Percentiles rank a stretch among this genome's conserved stretches.
phyloP scores from a whole-genome alignment of 495 filamentous ascomycete genomes.

The Podospora appendiculata region DNA sequence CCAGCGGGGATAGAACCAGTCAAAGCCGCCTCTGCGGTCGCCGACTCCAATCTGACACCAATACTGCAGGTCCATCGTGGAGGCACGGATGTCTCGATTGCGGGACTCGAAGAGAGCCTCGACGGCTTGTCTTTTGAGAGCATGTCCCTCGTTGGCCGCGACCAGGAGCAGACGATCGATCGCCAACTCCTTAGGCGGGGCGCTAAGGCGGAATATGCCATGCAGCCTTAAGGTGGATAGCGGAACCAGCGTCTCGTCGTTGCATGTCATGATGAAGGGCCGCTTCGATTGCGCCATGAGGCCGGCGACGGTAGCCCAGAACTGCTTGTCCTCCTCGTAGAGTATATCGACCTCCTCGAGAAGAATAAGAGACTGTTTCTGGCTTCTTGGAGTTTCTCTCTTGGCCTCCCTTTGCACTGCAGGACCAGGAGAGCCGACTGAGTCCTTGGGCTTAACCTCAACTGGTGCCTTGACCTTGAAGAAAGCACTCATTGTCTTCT shows the following conservation, averaged over 20 bases:
- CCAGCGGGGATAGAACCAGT: constrained; percentile 80
- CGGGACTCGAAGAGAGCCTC: constrained; percentile 61
- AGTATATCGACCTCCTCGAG: constrained; percentile 92
- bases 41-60: constrained; percentile 96
- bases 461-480: constrained; percentile 48
- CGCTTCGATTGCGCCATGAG: constrained; percentile 78
- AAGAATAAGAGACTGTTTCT: constrained; percentile 92
- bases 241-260: constrained; percentile 72
- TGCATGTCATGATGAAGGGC: constrained; percentile 92
- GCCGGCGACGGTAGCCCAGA: constrained; percentile 75
- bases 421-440: constrained; percentile 4
- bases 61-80: constrained; percentile 82
- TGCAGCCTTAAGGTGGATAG: constrained; percentile 62
- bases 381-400: constrained; percentile 43
- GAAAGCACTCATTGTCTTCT: constrained; percentile 73
- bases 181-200: constrained; percentile 59
- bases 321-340: constrained; percentile 90
- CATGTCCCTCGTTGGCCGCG: constrained; percentile 86
- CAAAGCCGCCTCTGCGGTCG: constrained; percentile 77
- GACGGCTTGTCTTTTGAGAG: constrained; percentile 60
- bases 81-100: constrained; percentile 64
- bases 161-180: constrained; percentile 75
- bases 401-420: constrained; percentile 22
- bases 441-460: constrained; percentile 16
- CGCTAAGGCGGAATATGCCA: constrained; percentile 75